Base-by-base conservation (phyloP, 257 asterid genomes). In the Plantago major region DNA sequence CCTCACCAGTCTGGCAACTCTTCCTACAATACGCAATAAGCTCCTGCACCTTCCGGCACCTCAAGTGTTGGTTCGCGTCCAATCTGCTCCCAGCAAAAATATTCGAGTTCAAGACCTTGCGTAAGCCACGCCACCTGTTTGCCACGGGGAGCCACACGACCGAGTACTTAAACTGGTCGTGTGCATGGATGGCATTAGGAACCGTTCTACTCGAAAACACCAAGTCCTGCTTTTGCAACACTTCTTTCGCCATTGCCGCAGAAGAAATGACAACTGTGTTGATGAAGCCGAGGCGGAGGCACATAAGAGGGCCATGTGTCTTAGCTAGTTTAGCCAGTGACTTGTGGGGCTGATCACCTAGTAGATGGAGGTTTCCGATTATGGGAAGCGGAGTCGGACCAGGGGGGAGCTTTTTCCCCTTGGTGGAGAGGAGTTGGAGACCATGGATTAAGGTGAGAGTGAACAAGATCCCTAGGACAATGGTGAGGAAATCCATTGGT, bases 301-400 rank as follows among this genome's bases (percentile, higher is more conserved):
- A 66, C 84, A 87, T 84, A 3, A 90, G 71, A 0, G 95, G 94
- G 45, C 98, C 98, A 42, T 85, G 63, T 2, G 59, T 75, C 14
- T 78, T 74, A 72, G 96, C 81, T 3, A 85, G 79, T 4, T 63
- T 46, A 0, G 95, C 71, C 1, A 90, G 71, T 55, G 94, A 85
- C 17, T 77, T 63, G 73, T 90, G 95, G 55, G 96, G 90, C 1
- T 80, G 81, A 9, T 74, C 82, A 33, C 92, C 93, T 9, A 90
- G 88, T 45, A 84, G 40, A 62, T 87, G 93, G 67, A 87, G 86
- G 73, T 72, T 87, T 11, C 96, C 95, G 51, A 90, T 74, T 22
- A 90, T 26, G 1, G 96, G 97, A 43, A 87, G 60, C 15, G 95
- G 92, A 12, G 74, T 42, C 6, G 98, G 95, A n/a, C 95, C 91